These are phyloP conservation scores for Globisporangium mamillatum DNA, from an alignment of 352 stramenopile genomes.

Conservation along the genomic window DNA sequence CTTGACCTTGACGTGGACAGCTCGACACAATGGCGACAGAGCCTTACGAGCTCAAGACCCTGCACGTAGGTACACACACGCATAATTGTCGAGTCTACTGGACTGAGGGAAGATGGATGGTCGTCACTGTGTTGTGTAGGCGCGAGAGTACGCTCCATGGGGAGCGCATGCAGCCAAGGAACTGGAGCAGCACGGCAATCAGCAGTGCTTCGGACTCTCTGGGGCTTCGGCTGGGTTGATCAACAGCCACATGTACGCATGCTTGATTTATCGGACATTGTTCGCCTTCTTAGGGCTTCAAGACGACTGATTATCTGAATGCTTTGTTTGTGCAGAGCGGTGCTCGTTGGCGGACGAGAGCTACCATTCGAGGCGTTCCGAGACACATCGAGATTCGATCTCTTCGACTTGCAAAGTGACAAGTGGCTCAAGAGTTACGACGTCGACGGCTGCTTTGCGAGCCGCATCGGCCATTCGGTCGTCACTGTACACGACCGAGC, in stretches of 20 bases:
- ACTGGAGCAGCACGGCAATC: constrained; percentile 22
- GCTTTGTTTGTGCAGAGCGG: constrained; percentile 28
- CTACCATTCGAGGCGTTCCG: constrained; percentile 25
- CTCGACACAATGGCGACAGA: constrained; percentile 2
- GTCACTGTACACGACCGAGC: constrained; percentile 35
- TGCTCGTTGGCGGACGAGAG: constrained; percentile 59
- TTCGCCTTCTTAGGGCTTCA: background rate
- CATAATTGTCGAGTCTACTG: background rate
- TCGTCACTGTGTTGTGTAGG: constrained; percentile 20
- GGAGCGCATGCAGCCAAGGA: constrained; percentile 33
- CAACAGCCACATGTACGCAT: constrained; percentile 44
- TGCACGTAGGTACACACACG: constrained; percentile 9
- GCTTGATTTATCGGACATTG: background rate
- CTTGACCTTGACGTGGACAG: background rate
- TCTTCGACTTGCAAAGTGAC: constrained; percentile 54
- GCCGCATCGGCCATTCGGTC: constrained; percentile 51
- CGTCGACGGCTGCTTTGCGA: constrained; percentile 44
- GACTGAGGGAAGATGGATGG: background rate
- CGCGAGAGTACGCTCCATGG: constrained; percentile 43
- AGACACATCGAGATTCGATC: constrained; percentile 36
- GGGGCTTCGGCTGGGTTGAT: constrained; percentile 30
- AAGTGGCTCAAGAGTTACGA: constrained; percentile 61
- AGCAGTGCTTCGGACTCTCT: constrained; percentile 17
- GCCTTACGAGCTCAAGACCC: constrained; percentile 18
- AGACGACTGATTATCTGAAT: background rate